phyloP scores from a whole-genome alignment of 179 eudicot species.

The Monotropa hypopitys region DNA sequence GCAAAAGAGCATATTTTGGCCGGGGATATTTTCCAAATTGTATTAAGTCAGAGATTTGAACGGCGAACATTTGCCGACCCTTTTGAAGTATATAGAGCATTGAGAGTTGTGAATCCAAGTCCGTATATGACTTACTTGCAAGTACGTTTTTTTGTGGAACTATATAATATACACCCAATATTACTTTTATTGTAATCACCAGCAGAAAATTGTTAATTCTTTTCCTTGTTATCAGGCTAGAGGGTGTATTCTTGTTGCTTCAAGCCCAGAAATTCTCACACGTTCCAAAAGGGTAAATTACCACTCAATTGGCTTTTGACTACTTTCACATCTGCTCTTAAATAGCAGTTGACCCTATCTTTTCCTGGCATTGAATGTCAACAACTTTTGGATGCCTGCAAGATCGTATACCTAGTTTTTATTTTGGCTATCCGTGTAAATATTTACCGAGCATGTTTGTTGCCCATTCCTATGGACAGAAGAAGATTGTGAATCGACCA shows the following conservation, averaged over 20 bases:
- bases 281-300: constrained; percentile 37
- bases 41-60: constrained; percentile 25
- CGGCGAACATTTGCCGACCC: constrained; percentile 59
- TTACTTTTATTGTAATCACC: not conserved
- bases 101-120: constrained; percentile 70
- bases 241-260: constrained; percentile 53
- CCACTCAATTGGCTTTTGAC: not conserved
- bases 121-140: constrained; percentile 74
- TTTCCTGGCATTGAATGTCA: not conserved
- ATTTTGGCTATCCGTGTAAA: not conserved
- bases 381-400: constrained; percentile 1
- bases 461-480: constrained; percentile 21
- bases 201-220: not conserved
- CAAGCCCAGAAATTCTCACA: constrained; percentile 56
- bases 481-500: constrained; percentile 33
- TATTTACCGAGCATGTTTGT: not conserved
- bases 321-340: not conserved
- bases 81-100: constrained; percentile 60
- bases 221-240: constrained; percentile 33
- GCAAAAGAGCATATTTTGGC: constrained; percentile 39
- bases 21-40: constrained; percentile 19
- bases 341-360: too few species aligned
- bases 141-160: constrained; percentile 19
- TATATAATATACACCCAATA: not conserved
- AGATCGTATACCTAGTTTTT: not conserved